Percentiles rank a stretch among this genome's conserved stretches.
phyloP scores from a whole-genome alignment of 2,329 filamentous ascomycete genomes.

The Fusarium nodosum region DNA sequence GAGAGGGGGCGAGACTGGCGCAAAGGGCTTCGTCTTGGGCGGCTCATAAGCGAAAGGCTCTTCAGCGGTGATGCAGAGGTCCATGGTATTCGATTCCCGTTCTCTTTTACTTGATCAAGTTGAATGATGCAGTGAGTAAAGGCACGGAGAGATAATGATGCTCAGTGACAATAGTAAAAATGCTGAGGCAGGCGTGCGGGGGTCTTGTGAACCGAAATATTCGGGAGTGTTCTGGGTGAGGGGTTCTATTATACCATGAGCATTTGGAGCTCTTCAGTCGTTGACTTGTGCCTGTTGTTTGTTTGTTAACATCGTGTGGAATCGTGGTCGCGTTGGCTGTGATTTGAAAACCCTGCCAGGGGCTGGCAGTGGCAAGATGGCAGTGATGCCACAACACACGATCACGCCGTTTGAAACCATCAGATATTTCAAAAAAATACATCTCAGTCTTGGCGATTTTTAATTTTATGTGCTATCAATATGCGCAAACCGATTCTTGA shows the following conservation, averaged over 20 bases:
- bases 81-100: slow-evolving; percentile 28
- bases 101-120: background rate
- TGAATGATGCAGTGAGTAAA: slow-evolving; percentile 9
- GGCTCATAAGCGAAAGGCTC: slow-evolving; percentile 46
- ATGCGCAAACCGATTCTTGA: background rate
- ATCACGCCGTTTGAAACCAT: background rate
- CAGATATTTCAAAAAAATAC: background rate
- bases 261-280: background rate
- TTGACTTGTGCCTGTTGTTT: background rate
- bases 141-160: background rate
- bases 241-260: background rate
- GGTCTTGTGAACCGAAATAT: background rate
- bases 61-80: slow-evolving; percentile 48
- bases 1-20: slow-evolving; percentile 26
- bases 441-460: background rate
- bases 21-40: slow-evolving; percentile 39
- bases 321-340: background rate
- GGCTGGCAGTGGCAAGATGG: slow-evolving; percentile 23
- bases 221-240: background rate
- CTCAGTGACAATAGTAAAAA: slow-evolving; percentile 1
- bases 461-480: background rate
- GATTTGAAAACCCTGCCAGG: slow-evolving; percentile 10
- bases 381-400: slow-evolving; percentile 4
- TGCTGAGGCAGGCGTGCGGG: background rate
- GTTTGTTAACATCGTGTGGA: slow-evolving; percentile 5